These are phyloP conservation scores for Fusarium globosum DNA, from an alignment of 2,329 filamentous ascomycete species.

Conservation along the genomic window DNA sequence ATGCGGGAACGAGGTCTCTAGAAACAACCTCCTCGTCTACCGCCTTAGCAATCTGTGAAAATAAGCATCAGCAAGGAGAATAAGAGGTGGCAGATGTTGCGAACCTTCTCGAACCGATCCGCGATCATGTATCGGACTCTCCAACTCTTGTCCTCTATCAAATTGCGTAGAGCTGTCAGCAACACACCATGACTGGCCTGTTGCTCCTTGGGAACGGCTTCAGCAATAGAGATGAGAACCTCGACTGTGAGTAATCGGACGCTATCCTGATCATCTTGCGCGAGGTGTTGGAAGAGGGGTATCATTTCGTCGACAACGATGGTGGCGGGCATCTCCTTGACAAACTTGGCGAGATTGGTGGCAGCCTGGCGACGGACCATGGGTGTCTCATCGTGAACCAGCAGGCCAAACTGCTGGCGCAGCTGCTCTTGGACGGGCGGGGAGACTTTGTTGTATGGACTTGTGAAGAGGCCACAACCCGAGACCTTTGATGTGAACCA, in stretches of 20 bases:
- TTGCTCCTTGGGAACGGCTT: constrained; percentile 97
- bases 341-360: constrained; percentile 96
- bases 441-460: constrained; percentile 91
- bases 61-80: background rate
- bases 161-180: constrained; percentile 85
- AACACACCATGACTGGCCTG: constrained; percentile 96
- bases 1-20: constrained; percentile 92
- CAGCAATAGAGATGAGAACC: constrained; percentile 94
- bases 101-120: constrained; percentile 93
- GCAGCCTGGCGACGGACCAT: constrained; percentile 98
- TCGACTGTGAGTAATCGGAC: constrained; percentile 96
- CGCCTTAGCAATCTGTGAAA: constrained; percentile 87
- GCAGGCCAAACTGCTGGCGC: constrained; percentile 87
- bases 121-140: constrained; percentile 99
- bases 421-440: constrained; percentile 89
- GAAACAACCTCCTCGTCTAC: constrained; percentile 97
- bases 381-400: constrained; percentile 98
- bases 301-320: constrained; percentile 99
- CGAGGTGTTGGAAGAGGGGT: constrained; percentile 96
- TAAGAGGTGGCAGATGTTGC: constrained; percentile 3
- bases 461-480: constrained; percentile 93
- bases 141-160: constrained; percentile 99
- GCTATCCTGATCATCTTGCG: constrained; percentile 96
- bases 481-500: constrained; percentile 99
- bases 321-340: constrained; percentile 93